Percentiles rank a stretch among this genome's conserved stretches.
phyloP scores from a whole-genome alignment of 2,329 filamentous ascomycete genomes.

The Clonostachys rosea region DNA sequence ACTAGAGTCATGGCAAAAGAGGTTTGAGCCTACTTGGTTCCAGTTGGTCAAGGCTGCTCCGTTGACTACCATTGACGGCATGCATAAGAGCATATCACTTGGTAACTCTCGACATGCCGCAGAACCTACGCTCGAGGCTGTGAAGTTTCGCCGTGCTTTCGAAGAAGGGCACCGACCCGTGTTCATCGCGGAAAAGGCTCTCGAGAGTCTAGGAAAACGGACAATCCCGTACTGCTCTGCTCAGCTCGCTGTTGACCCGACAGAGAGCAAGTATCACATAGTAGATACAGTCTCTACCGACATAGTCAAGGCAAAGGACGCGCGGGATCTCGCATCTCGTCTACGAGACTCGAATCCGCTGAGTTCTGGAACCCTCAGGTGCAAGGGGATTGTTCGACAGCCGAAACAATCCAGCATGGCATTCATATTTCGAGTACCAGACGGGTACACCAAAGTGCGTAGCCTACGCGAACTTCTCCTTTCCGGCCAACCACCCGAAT shows the following conservation, averaged over 20 bases:
- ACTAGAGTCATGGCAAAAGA: slow-evolving; percentile 6
- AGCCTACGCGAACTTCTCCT: slow-evolving; percentile 3
- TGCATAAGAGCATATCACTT: not conserved
- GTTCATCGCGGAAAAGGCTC: not conserved
- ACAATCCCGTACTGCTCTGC: not conserved
- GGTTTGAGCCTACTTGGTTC: slow-evolving; percentile 8
- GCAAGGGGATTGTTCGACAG: not conserved
- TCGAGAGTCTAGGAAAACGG: not conserved
- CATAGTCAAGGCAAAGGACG: not conserved
- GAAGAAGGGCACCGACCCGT: not conserved
- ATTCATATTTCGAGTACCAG: not conserved
- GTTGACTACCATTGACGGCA: not conserved
- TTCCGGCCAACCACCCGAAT: slow-evolving; percentile 2
- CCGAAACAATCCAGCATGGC: not conserved
- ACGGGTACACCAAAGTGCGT: not conserved
- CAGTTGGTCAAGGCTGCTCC: slow-evolving; percentile 5
- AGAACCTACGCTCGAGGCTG: slow-evolving; percentile 15
- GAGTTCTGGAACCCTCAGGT: slow-evolving; percentile 2
- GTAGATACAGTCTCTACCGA: not conserved
- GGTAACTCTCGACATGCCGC: too few species aligned
- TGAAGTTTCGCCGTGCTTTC: not conserved
- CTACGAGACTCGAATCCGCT: slow-evolving; percentile 1
- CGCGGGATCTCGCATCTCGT: not conserved
- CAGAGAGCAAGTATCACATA: not conserved
- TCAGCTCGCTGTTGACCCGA: not conserved